phyloP scores from a whole-genome alignment of 208 protist genomes.

The Trypanosomatidae sp. region DNA sequence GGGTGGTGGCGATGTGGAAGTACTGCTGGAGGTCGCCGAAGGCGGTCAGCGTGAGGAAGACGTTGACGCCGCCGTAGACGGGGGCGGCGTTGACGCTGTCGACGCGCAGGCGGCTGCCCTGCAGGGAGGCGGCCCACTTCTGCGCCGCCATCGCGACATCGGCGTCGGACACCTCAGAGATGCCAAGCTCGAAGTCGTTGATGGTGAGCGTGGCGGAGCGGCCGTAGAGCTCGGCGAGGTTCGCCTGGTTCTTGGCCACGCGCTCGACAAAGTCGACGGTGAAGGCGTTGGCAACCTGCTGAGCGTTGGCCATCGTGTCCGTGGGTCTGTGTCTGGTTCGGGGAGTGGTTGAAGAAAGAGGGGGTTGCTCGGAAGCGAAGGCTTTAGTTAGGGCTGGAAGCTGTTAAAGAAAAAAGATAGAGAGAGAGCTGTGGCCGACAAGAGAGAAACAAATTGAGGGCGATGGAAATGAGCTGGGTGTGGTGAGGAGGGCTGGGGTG shows the following conservation, averaged over 20 bases:
- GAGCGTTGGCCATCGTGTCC: constrained; percentile 46
- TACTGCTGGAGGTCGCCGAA: constrained; percentile 60
- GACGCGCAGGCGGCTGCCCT: constrained; percentile 66
- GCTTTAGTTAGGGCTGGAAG: no score
- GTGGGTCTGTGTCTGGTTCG: background rate
- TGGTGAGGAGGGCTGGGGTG: no score
- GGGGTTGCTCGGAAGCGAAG: no score
- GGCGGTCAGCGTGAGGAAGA: constrained; percentile 61
- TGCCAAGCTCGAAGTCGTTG: constrained; percentile 84
- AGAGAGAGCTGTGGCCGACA: no score
- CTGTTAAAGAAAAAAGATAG: no score
- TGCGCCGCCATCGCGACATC: constrained; percentile 47
- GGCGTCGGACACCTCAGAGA: constrained; percentile 42
- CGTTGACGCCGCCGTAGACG: constrained; percentile 73
- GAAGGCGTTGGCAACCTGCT: constrained; percentile 82
- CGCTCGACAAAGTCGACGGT: constrained; percentile 84
- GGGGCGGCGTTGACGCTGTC: constrained; percentile 64
- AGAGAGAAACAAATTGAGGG: no score
- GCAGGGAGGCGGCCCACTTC: constrained; percentile 59
- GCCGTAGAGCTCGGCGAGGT: constrained; percentile 67
- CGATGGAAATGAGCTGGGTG: no score
- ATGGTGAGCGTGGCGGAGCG: constrained; percentile 59
- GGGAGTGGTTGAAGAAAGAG: no score
- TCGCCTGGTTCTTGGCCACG: constrained; percentile 56
- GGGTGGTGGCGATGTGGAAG: constrained; percentile 75